phyloP scores from a whole-genome alignment of 345 rosid genomes.

The Cardamine chenopodiifolia region DNA sequence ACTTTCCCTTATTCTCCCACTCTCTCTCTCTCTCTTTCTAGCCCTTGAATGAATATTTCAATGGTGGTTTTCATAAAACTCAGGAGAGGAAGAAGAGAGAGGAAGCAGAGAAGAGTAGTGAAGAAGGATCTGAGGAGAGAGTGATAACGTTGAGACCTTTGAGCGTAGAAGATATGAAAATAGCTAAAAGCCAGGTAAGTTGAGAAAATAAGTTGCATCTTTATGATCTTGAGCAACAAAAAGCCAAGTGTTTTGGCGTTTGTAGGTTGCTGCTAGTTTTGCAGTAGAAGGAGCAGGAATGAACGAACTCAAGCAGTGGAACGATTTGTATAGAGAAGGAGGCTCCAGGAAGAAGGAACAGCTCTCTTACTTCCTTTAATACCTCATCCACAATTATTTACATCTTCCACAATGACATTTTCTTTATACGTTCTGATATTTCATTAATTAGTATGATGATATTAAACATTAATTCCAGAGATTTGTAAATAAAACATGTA shows the following conservation, averaged over 20 bases:
- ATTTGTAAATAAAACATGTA: constrained; percentile 37
- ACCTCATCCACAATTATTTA: not conserved
- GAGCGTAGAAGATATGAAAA: constrained; percentile 90
- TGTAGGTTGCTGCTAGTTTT: constrained; percentile 92
- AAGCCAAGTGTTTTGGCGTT: not conserved
- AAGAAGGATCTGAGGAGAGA: constrained; percentile 53
- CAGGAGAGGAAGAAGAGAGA: constrained; percentile 55
- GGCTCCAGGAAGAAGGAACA: constrained; percentile 95
- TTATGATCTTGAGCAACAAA: constrained; percentile 3
- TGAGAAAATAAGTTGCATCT: not conserved
- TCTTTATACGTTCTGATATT: constrained; percentile 12
- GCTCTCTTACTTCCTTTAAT: constrained; percentile 79
- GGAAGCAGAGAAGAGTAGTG: constrained; percentile 55
- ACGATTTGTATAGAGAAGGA: constrained; percentile 86
- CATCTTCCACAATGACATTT: constrained; percentile 11
- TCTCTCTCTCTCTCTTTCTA: not conserved
- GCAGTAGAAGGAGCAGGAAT: constrained; percentile 78
- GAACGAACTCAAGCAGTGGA: constrained; percentile 93
- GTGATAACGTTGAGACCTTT: constrained; percentile 69
- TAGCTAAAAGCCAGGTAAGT: constrained; percentile 87
- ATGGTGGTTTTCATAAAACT: constrained; percentile 1
- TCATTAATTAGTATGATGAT: constrained; percentile 22
- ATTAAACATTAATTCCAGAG: not conserved
- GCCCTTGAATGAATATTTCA: not conserved
- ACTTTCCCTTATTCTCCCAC: not conserved